A percentile compares a stretch with the other conserved stretches of the same genome.
Evolutionary conservation across 371 early-diverging fungal genomes (phyloP).

Genomic region (Enterocytospora artemiae): DNA sequence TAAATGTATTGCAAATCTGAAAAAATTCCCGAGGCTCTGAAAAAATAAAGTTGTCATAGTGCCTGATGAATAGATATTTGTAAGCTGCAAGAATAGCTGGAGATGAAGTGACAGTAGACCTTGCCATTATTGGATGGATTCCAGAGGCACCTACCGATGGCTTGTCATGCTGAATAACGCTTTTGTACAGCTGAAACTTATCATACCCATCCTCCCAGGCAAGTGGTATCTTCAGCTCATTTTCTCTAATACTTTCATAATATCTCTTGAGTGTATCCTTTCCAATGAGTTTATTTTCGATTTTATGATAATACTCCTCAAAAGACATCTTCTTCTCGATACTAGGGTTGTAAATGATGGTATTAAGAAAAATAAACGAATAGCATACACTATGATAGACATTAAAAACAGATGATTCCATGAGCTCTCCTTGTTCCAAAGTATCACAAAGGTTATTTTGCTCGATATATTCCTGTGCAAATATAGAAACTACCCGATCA

Average conservation of each 20-base stretch:
- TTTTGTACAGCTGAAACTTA: conserved; percentile 14
- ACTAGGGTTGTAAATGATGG: conserved; percentile 79
- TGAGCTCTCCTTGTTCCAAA: conserved; percentile 2
- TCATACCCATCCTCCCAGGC: conserved; percentile 22
- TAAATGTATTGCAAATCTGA: conserved; percentile 3
- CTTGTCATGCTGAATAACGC: background rate
- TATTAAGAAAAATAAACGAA: conserved; percentile 78
- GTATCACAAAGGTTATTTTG: conserved; percentile 59
- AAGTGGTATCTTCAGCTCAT: conserved; percentile 42
- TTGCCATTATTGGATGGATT: background rate
- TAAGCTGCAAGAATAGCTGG: too few species aligned
- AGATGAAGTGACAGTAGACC: background rate
- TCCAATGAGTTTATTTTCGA: conserved; percentile 22
- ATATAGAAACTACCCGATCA: conserved; percentile 72
- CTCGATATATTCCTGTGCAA: conserved; percentile 68
- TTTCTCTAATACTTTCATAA: conserved; percentile 45
- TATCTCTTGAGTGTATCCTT: conserved; percentile 28
- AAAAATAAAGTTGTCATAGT: conserved; percentile 13
- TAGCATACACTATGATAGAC: conserved; percentile 65
- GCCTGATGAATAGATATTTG: conserved; percentile 3
- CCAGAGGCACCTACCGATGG: background rate
- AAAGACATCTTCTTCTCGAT: conserved; percentile 73
- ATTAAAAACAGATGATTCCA: conserved; percentile 12
- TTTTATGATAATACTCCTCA: conserved; percentile 66
- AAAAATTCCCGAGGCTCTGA: conserved; percentile 10